Base-by-base conservation (phyloP, 306 rosid species). In the Vicia faba region DNA sequence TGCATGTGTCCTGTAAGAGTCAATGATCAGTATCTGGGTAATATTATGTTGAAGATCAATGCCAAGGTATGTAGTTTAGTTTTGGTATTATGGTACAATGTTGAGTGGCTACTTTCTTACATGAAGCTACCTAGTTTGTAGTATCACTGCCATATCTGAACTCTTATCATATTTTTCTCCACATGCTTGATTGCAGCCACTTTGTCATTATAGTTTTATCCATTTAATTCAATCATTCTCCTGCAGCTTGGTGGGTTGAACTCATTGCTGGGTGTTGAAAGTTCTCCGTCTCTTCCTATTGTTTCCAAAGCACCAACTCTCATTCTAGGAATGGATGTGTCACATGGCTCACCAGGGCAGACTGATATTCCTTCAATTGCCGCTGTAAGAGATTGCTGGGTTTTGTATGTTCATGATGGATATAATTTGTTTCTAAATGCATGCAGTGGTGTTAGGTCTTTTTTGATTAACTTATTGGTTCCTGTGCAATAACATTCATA, bases 341-440 rank as follows among this genome's bases (percentile, higher is more conserved):
- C 97, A 0, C 98, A 93, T 78, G 98, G 98, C 6, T 93, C 98
- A n/a, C 98, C 98, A 1, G 98, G 98, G 48, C 97, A 89, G 64
- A 74, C 96, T 4, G 96, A 89, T 48, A 68, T 89, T 43, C 98
- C 98, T 23, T 93, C 97, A 7, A 93, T 93, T 59, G 97, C 98
- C 5, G 97, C 98, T 71, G 98, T 93, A 85, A 66, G 67, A 51
- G 61, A 50, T 18, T 33, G 7, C 54, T 5, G 18, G 10, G 7
- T 8, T 13, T 20, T 63, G 15, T 46, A 40, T 39, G 19, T 45
- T 38, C 16, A 19, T 4, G 4, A 33, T 33, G 14, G 28, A 11
- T 31, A 66, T 0, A 48, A 36, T 20, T 16, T 59, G 1, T 43
- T 56, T 58, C 4, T 10, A n/a, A 72, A 31, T 51, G 20, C 20